phyloP scores from a whole-genome alignment of 192 early-diverging fungal genomes.

The Entomortierella chlamydospora region DNA sequence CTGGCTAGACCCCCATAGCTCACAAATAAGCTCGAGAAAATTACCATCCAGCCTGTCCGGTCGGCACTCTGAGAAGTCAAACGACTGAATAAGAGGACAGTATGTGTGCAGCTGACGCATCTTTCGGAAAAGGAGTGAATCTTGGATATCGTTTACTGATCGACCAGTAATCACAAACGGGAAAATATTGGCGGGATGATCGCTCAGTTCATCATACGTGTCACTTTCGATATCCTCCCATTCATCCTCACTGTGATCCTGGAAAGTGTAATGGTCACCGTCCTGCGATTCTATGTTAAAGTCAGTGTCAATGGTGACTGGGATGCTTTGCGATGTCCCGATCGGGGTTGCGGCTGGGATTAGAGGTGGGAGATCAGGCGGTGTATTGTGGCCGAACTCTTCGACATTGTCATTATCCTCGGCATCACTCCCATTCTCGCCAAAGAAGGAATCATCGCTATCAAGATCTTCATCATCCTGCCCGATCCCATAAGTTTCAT shows the following conservation, averaged over 20 bases:
- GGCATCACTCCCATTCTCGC: neutral
- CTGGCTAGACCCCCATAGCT: slow-evolving; percentile 15
- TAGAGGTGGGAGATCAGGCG: neutral
- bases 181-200: too few relatives aligned
- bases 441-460: neutral
- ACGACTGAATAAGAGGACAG: slow-evolving; percentile 31
- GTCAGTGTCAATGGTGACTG: too few relatives aligned
- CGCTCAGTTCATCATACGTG: too few relatives aligned
- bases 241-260: too few relatives aligned
- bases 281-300: too few relatives aligned
- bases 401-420: slow-evolving; percentile 12
- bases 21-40: slow-evolving; percentile 13
- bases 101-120: slow-evolving; percentile 9
- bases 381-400: neutral
- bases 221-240: too few relatives aligned
- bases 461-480: neutral
- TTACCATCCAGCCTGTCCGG: slow-evolving; percentile 9
- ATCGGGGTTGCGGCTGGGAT: neutral
- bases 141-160: neutral
- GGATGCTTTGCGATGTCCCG: too few relatives aligned
- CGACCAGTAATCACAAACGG: neutral
- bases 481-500: slow-evolving; percentile 12
- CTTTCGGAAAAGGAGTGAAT: neutral
- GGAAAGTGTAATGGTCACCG: too few relatives aligned
- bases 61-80: slow-evolving; percentile 32